Evolutionary conservation across 495 filamentous ascomycete species (phyloP).

Genomic region (Lasiosphaeriaceae sp.): DNA sequence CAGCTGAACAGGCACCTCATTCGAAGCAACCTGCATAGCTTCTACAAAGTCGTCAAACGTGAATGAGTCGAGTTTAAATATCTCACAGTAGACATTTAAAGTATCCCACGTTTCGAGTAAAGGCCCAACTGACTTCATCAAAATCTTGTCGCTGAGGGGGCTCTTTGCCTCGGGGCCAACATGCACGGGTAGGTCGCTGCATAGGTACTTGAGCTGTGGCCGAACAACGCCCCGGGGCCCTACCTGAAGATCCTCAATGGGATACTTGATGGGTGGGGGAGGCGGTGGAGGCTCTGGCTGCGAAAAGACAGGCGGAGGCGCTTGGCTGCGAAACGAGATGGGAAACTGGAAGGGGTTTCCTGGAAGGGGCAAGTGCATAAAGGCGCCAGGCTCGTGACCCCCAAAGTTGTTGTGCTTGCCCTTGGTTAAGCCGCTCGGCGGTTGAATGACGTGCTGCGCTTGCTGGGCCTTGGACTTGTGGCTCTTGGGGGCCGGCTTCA

Average conservation of each 20-base stretch:
- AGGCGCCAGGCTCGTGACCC: conserved; percentile 32
- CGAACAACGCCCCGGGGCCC: conserved; percentile 57
- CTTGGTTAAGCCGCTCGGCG: conserved; percentile 29
- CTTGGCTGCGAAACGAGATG: conserved; percentile 25
- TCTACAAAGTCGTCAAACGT: conserved; percentile 96
- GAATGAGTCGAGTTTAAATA: conserved; percentile 91
- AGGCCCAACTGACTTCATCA: conserved; percentile 73
- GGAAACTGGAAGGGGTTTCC: conserved; percentile 43
- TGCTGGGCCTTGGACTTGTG: conserved; percentile 59
- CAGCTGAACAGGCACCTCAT: conserved; percentile 78
- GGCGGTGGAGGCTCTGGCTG: conserved; percentile 57
- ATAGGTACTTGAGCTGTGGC: conserved; percentile 74
- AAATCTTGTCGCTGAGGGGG: conserved; percentile 51
- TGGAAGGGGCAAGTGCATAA: conserved; percentile 32
- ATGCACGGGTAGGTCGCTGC: conserved; percentile 49
- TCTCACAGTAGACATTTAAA: conserved; percentile 90
- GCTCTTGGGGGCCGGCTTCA: conserved; percentile 78
- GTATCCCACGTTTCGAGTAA: conserved; percentile 93
- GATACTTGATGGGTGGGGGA: conserved; percentile 83
- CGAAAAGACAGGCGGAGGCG: conserved; percentile 24
- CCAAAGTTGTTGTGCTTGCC: conserved; percentile 36
- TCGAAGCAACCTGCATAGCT: conserved; percentile 73
- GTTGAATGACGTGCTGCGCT: conserved; percentile 11
- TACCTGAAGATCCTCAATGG: conserved; percentile 89
- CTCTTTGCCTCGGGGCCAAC: conserved; percentile 22